phyloP scores from a whole-genome alignment of 371 early-diverging fungal genomes.

The Mortierella sp. region DNA sequence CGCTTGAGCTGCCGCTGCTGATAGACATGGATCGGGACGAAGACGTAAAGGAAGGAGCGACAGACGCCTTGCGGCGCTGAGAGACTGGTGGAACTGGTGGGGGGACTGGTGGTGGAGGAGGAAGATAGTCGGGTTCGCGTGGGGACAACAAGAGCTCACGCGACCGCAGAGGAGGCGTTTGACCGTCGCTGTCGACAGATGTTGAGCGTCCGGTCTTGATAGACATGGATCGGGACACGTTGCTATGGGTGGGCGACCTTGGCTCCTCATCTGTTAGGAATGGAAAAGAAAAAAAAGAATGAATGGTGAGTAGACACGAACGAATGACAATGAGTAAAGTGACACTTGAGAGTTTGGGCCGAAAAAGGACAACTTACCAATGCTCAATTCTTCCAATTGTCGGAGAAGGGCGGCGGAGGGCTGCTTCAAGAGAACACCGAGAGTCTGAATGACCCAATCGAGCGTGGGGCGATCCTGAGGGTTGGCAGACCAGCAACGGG shows the following conservation, averaged over 20 bases:
- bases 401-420: constrained; percentile 30
- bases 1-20: constrained; percentile 52
- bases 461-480: constrained; percentile 48
- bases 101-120: constrained; percentile 46
- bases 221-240: constrained; percentile 23
- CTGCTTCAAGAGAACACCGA: constrained; percentile 43
- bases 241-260: background rate
- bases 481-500: constrained; percentile 42
- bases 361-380: constrained; percentile 18
- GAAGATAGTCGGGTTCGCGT: constrained; percentile 41
- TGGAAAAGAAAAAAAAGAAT: background rate
- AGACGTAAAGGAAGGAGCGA: constrained; percentile 29
- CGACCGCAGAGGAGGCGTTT: constrained; percentile 19
- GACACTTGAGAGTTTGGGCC: background rate
- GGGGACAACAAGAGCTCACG: constrained; percentile 40
- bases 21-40: constrained; percentile 52
- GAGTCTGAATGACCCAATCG: constrained; percentile 48
- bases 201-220: constrained; percentile 33
- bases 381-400: constrained; percentile 43
- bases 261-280: constrained; percentile 18
- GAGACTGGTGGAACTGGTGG: constrained; percentile 53
- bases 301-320: background rate
- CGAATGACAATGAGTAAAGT: background rate
- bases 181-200: constrained; percentile 21
- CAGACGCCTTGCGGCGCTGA: constrained; percentile 45